Conservation (phyloP, 257 asterid species). For the Fraxinus cuspidata region DNA sequence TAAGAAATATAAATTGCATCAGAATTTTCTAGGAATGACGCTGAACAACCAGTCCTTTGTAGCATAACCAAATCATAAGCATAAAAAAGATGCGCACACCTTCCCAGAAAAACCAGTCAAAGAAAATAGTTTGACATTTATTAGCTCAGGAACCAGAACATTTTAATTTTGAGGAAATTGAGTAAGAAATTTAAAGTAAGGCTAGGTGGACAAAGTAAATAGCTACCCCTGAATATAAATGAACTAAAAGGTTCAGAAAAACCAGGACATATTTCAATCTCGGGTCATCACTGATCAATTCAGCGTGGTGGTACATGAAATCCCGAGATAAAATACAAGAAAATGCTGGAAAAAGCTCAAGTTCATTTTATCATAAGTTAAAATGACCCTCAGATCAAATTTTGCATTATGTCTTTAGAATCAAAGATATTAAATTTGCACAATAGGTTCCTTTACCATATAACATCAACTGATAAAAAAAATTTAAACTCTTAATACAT, state of each 20-base stretch:
- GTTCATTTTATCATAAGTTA: not conserved
- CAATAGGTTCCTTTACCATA: not conserved
- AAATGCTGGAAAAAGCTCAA: not conserved
- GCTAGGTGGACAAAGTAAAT: too few species aligned
- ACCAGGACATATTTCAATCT: not conserved
- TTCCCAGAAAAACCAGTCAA: too few species aligned
- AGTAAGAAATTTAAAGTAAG: not conserved
- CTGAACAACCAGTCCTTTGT: not conserved
- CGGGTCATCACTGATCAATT: not conserved
- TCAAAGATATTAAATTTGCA: not conserved
- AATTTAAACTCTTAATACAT: not conserved
- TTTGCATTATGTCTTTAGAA: not conserved
- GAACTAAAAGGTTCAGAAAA: not conserved
- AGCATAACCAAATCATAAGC: not conserved
- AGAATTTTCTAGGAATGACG: not conserved
- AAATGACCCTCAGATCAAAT: not conserved
- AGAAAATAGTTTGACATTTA: not conserved
- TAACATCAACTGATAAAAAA: not conserved
- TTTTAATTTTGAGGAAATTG: not conserved
- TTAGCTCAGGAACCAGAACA: not conserved
- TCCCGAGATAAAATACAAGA: not conserved
- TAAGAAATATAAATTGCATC: conserved; percentile 12
- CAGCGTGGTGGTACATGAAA: not conserved
- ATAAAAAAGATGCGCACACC: not conserved
- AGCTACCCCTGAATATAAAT: not conserved